Conservation (phyloP, 73 alveolate genomes). For the Paramecium primaurelia region DNA sequence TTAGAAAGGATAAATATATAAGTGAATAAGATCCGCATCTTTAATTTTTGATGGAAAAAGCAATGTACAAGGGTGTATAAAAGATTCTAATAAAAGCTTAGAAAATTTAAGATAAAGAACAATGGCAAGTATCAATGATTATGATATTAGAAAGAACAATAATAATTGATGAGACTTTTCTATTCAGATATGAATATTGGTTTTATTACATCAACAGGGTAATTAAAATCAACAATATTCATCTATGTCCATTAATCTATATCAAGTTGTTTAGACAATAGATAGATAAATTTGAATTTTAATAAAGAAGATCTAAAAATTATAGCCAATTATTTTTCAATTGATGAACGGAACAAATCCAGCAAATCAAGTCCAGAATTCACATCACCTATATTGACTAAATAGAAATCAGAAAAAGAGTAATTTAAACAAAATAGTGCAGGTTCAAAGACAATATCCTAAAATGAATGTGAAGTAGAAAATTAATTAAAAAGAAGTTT, state of each 20-base stretch:
- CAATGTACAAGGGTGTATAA: not conserved
- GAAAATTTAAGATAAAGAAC: slow-evolving; percentile 1
- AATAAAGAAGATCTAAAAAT: not conserved
- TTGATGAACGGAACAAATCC: not conserved
- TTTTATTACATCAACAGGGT: slow-evolving; percentile 41
- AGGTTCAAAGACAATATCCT: not conserved
- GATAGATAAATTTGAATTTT: not conserved
- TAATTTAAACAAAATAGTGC: not conserved
- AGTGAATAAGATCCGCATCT: slow-evolving; percentile 23
- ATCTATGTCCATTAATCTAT: slow-evolving; percentile 7
- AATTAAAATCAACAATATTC: not conserved
- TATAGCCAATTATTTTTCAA: not conserved
- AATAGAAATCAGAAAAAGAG: not conserved
- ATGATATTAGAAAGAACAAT: not conserved
- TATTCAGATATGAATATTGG: slow-evolving; percentile 19
- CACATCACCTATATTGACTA: not conserved
- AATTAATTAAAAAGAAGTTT: not conserved
- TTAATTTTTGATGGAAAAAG: not conserved
- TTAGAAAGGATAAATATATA: slow-evolving; percentile 12
- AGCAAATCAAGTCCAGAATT: not conserved
- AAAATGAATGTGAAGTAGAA: not conserved
- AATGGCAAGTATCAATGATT: not conserved
- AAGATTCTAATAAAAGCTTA: not conserved
- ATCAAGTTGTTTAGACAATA: not conserved
- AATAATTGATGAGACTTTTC: not conserved